Conservation (phyloP, 257 asterid species). For the Nicotiana knightiana region DNA sequence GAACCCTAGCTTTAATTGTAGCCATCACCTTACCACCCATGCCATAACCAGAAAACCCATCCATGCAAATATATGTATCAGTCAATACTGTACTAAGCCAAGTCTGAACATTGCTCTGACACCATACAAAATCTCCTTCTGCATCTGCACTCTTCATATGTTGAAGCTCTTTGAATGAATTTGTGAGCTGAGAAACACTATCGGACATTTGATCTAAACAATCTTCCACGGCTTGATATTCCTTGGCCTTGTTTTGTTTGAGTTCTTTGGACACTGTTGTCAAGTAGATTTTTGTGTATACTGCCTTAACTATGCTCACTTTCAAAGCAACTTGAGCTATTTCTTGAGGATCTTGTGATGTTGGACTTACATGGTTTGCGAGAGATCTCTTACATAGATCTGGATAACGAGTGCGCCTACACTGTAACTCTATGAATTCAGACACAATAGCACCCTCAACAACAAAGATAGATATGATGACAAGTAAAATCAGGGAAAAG, state of each 20-base stretch:
- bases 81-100: slow-evolving; percentile 61
- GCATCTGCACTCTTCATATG: slow-evolving; percentile 27
- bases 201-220: slow-evolving; percentile 61
- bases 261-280: slow-evolving; percentile 35
- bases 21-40: slow-evolving; percentile 40
- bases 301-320: slow-evolving; percentile 45
- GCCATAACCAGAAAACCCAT: slow-evolving; percentile 44
- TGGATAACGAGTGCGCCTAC: slow-evolving; percentile 37
- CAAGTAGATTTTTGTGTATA: slow-evolving; percentile 40
- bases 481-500: slow-evolving; percentile 15
- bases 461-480: slow-evolving; percentile 16
- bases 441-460: slow-evolving; percentile 2
- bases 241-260: slow-evolving; percentile 25
- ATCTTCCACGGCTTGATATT: slow-evolving; percentile 36
- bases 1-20: slow-evolving; percentile 43
- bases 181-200: slow-evolving; percentile 49
- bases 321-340: slow-evolving; percentile 47
- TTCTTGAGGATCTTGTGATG: slow-evolving; percentile 28
- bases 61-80: slow-evolving; percentile 45
- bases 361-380: slow-evolving; percentile 23
- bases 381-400: slow-evolving; percentile 35
- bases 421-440: slow-evolving; percentile 39
- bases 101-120: slow-evolving; percentile 42
- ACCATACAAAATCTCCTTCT: slow-evolving; percentile 44
- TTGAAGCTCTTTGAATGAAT: slow-evolving; percentile 42